Evolutionary conservation across 2,329 filamentous ascomycete species (phyloP).

Genomic region (Clonostachys sp.): DNA sequence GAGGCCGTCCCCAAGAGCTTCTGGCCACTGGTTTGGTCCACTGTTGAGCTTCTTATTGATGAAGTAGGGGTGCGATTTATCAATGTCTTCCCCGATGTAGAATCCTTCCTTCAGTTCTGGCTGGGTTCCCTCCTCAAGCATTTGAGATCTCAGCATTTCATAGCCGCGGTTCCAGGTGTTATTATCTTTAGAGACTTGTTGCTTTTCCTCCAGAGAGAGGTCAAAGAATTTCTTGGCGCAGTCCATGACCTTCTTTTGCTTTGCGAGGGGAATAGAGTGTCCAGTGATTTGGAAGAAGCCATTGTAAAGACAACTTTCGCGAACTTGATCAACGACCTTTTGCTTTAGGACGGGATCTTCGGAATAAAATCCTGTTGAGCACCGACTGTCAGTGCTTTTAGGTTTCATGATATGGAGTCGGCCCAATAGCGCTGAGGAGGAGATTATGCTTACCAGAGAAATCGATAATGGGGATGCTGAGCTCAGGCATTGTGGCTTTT

Average conservation of each 20-base stretch:
- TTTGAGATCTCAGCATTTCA: slow-evolving; percentile 39
- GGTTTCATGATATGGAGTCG: background rate
- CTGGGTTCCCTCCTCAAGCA: slow-evolving; percentile 32
- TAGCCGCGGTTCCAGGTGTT: slow-evolving; percentile 42
- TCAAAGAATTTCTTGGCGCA: slow-evolving; percentile 40
- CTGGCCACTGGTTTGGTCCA: slow-evolving; percentile 37
- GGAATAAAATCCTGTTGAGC: slow-evolving; percentile 9
- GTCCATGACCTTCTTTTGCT: slow-evolving; percentile 33
- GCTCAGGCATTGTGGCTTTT: background rate
- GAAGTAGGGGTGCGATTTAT: slow-evolving; percentile 31
- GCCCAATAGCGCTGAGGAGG: background rate
- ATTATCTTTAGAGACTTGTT: slow-evolving; percentile 27
- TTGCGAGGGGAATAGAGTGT: slow-evolving; percentile 33
- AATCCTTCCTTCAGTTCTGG: slow-evolving; percentile 41
- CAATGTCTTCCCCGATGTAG: slow-evolving; percentile 30
- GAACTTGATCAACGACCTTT: slow-evolving; percentile 25
- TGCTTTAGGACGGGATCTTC: slow-evolving; percentile 14
- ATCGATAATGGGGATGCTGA: slow-evolving; percentile 18
- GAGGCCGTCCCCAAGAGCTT: slow-evolving; percentile 19
- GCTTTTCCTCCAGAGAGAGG: slow-evolving; percentile 38
- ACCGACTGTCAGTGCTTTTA: background rate
- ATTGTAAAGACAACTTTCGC: slow-evolving; percentile 34
- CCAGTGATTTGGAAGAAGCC: slow-evolving; percentile 50
- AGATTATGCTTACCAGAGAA: slow-evolving; percentile 14
- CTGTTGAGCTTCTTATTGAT: slow-evolving; percentile 31